These are phyloP conservation scores for Phyllosticta citriasiana DNA, from an alignment of 2,329 filamentous ascomycete genomes.

Conservation along the genomic window DNA sequence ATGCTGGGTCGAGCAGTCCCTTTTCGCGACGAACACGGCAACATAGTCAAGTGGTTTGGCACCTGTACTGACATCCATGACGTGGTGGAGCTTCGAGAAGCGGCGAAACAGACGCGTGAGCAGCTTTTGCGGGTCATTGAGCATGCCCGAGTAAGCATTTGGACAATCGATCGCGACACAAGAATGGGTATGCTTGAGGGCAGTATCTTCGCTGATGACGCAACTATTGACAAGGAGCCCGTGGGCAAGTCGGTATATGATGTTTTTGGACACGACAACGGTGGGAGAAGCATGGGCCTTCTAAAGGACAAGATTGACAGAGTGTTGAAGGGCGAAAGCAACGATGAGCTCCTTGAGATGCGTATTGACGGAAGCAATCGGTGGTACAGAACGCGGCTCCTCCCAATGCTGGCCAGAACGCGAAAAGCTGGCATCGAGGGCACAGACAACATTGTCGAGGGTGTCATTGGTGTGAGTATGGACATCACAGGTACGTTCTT, in stretches of 20 bases:
- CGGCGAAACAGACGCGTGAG: slow-evolving; percentile 55
- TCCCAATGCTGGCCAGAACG: slow-evolving; percentile 53
- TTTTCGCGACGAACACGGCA: slow-evolving; percentile 54
- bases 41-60: slow-evolving; percentile 71
- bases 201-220: slow-evolving; percentile 32
- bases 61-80: slow-evolving; percentile 75
- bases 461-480: slow-evolving; percentile 70
- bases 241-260: slow-evolving; percentile 56
- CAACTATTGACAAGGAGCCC: slow-evolving; percentile 29
- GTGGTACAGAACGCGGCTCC: slow-evolving; percentile 62
- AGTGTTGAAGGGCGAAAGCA: slow-evolving; percentile 51
- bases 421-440: slow-evolving; percentile 41
- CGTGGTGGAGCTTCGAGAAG: slow-evolving; percentile 56
- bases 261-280: slow-evolving; percentile 40
- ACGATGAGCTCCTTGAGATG: slow-evolving; percentile 56
- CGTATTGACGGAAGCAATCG: slow-evolving; percentile 46
- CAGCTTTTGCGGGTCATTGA: slow-evolving; percentile 64
- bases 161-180: slow-evolving; percentile 55
- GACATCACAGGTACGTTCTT: slow-evolving; percentile 48
- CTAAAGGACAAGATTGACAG: slow-evolving; percentile 52
- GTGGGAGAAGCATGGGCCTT: slow-evolving; percentile 22
- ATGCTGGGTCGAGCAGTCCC: slow-evolving; percentile 66
- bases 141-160: slow-evolving; percentile 66
- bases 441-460: slow-evolving; percentile 47
- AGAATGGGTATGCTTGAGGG: slow-evolving; percentile 63